phyloP scores from a whole-genome alignment of 305 asterid species.

The Fraxinus nigra region DNA sequence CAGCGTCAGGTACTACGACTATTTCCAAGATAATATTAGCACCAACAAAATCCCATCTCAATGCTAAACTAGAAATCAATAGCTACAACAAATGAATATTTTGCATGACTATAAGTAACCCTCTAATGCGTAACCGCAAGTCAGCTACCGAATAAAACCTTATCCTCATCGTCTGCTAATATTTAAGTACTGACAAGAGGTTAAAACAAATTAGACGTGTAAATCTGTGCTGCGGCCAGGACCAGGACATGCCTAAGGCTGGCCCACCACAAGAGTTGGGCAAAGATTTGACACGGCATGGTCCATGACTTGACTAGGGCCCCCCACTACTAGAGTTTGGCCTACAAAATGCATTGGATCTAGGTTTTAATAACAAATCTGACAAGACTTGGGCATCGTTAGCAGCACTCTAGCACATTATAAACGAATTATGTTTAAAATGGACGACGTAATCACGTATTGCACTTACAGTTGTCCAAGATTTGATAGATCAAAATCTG shows the following conservation, averaged over 20 bases:
- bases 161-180: neutral
- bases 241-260: neutral
- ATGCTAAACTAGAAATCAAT: neutral
- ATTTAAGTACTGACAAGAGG: neutral
- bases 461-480: constrained; percentile 78
- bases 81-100: neutral
- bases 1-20: neutral
- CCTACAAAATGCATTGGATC: neutral
- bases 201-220: neutral
- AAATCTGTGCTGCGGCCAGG: neutral
- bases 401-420: neutral
- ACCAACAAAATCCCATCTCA: neutral
- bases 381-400: neutral
- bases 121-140: neutral
- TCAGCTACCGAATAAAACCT: neutral
- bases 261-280: neutral
- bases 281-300: neutral
- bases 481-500: constrained; percentile 72
- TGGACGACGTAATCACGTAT: neutral
- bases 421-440: neutral
- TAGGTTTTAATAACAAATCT: neutral
- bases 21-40: neutral
- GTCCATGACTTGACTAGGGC: neutral
- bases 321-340: neutral
- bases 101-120: neutral